Evolutionary conservation across 1,139 yeast species (phyloP).

Genomic region (Geotrichum europaeum): DNA sequence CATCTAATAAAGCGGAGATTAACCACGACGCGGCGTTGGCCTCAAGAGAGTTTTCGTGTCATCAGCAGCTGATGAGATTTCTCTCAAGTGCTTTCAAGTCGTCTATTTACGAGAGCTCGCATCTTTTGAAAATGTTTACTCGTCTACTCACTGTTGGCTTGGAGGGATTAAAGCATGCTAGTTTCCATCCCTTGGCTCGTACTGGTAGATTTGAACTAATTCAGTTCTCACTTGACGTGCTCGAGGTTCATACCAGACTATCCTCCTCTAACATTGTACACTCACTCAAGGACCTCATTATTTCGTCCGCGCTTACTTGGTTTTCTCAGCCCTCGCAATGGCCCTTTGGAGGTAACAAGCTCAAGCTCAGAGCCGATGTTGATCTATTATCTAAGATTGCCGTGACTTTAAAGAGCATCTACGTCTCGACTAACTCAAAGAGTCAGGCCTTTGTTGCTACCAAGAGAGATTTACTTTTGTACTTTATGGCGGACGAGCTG

Average conservation of each 20-base stretch:
- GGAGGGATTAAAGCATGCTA: conserved; percentile 48
- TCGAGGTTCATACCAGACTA: conserved; percentile 46
- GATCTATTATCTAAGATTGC: conserved; percentile 41
- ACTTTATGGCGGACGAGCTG: conserved; percentile 72
- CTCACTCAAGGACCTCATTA: conserved; percentile 46
- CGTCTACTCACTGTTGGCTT: conserved; percentile 56
- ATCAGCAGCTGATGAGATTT: conserved; percentile 59
- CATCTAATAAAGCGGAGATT: conserved; percentile 63
- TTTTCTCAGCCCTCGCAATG: conserved; percentile 57
- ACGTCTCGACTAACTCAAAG: conserved; percentile 9
- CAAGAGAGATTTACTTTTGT: conserved; percentile 49
- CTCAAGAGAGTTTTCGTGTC: conserved; percentile 60
- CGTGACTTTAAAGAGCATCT: conserved; percentile 18
- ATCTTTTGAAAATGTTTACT: conserved; percentile 63
- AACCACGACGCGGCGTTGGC: conserved; percentile 48
- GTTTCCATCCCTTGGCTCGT: conserved; percentile 78
- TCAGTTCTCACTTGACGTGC: conserved; percentile 58
- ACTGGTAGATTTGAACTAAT: conserved; percentile 68
- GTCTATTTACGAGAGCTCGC: conserved; percentile 65
- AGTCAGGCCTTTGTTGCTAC: background rate
- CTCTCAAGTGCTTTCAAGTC: conserved; percentile 82
- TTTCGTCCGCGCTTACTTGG: conserved; percentile 74
- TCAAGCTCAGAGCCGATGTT: conserved; percentile 66
- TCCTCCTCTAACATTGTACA: conserved; percentile 34
- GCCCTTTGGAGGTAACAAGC: conserved; percentile 80